Base-by-base conservation (phyloP, 1,284 basidiomycete genomes). In the Limonomyces culmigenus region DNA sequence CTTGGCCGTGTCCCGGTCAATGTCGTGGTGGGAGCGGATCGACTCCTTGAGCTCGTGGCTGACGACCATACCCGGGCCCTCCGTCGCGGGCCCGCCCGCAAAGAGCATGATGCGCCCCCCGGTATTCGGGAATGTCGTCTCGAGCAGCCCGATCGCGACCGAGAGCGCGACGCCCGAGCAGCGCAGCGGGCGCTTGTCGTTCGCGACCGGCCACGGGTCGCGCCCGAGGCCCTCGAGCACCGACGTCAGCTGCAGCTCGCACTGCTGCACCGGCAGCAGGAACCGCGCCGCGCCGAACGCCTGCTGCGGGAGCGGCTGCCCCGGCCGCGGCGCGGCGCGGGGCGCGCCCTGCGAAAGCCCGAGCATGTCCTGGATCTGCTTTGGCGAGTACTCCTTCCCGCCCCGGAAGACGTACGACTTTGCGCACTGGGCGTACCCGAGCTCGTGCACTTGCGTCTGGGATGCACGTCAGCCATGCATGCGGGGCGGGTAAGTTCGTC, bases 341-440 rank as follows among this genome's bases (percentile, higher is more conserved):
- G 73, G 72, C 43, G 76, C 73, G 15, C 10, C 30, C 2, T 80
- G 72, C 46, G 67, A 74, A 32, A 98, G 71, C 29, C 87, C 89
- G 35, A 98, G 81, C 93, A 99, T 98, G 50, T 97, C 93, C 58
- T 92, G 87, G 47, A 98, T 96, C 48, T 92, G 87, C 63, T 98
- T 98, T 39, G 89, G 79, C 39, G 80, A 63, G 55, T 98, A 98
- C 51, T 99, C 95, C 60, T 98, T 99, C n/a, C 85, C 86, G 36
- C 95, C 95, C 25, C 93, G 81, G 76, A 99, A 99, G 42, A 98
- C 93, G 56, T 93, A 98, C 4, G 91, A 92, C 59, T 98, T 98
- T 59, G 78, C 88, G 63, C 92, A 98, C 52, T 92, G 85, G 2
- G 79, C 74, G 52, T 96, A 98, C 20, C 92, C 91, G 35, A 98